phyloP scores from a whole-genome alignment of 371 early-diverging fungal species.

The Mortierella sp. region DNA sequence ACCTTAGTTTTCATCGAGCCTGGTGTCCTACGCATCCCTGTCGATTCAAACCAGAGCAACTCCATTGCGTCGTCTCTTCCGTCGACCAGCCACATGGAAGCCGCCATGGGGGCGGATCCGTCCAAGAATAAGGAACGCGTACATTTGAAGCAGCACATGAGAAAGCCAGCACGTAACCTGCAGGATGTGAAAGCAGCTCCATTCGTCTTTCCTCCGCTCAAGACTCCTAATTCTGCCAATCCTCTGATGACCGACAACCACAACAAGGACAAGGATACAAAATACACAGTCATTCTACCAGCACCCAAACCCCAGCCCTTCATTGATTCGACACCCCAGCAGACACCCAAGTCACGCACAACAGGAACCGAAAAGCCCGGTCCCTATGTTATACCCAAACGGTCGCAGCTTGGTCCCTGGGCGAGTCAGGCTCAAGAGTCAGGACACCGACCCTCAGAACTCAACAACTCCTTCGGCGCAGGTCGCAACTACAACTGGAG shows the following conservation, averaged over 20 bases:
- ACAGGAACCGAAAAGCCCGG: conserved; percentile 18
- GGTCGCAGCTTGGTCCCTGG: conserved; percentile 29
- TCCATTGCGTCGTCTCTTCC: conserved; percentile 48
- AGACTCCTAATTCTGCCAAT: neutral
- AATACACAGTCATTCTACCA: neutral
- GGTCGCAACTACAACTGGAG: conserved; percentile 27
- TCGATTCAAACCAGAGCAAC: conserved; percentile 19
- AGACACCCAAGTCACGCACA: neutral
- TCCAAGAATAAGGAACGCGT: conserved; percentile 15
- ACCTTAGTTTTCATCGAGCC: conserved; percentile 55
- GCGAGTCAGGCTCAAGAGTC: conserved; percentile 9
- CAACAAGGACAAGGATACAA: neutral
- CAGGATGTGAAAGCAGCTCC: conserved; percentile 57
- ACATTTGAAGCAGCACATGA: conserved; percentile 38
- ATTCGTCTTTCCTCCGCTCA: conserved; percentile 56
- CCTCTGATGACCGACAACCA: conserved; percentile 6
- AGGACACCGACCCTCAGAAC: conserved; percentile 14
- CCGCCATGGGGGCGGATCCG: conserved; percentile 3
- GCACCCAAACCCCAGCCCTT: neutral
- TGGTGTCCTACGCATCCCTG: conserved; percentile 15
- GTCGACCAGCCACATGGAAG: conserved; percentile 40
- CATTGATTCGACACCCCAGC: neutral
- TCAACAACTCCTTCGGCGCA: neutral
- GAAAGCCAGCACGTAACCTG: conserved; percentile 40
- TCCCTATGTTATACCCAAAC: conserved; percentile 33